Evolutionary conservation across 2,329 filamentous ascomycete species (phyloP).

Genomic region (Neocatenulostroma microsporum): DNA sequence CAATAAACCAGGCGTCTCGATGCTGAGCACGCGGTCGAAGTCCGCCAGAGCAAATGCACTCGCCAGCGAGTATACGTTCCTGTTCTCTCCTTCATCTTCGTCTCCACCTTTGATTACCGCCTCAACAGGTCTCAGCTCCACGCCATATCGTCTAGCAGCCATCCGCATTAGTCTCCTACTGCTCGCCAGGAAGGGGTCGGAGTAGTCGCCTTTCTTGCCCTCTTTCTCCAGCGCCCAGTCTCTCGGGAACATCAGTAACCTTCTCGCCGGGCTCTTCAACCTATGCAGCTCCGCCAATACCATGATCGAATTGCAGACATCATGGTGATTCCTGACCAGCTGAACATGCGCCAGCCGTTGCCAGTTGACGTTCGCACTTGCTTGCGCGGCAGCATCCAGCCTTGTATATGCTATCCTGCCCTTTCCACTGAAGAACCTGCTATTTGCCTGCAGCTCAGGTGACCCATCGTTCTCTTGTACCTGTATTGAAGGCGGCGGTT

Average conservation of each 20-base stretch:
- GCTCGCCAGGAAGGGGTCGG: conserved; percentile 37
- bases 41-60: conserved; percentile 38
- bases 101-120: conserved; percentile 29
- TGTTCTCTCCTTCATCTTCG: conserved; percentile 12
- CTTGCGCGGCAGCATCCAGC: conserved; percentile 13
- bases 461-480: conserved; percentile 9
- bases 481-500: conserved; percentile 23
- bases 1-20: conserved; percentile 39
- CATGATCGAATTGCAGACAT: conserved; percentile 46
- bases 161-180: conserved; percentile 38
- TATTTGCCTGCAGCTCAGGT: conserved; percentile 18
- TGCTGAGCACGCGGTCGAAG: conserved; percentile 39
- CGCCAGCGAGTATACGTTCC: conserved; percentile 40
- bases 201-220: conserved; percentile 27
- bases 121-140: conserved; percentile 38
- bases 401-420: conserved; percentile 23
- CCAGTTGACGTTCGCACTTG: conserved; percentile 34
- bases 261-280: conserved; percentile 39
- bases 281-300: conserved; percentile 40
- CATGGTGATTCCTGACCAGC: conserved; percentile 37
- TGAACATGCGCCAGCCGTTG: conserved; percentile 41
- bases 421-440: conserved; percentile 19
- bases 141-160: conserved; percentile 40
- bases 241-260: conserved; percentile 40
- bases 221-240: conserved; percentile 29